Conservation (phyloP, 169 alveolate genomes). For the Theileria sp. region DNA sequence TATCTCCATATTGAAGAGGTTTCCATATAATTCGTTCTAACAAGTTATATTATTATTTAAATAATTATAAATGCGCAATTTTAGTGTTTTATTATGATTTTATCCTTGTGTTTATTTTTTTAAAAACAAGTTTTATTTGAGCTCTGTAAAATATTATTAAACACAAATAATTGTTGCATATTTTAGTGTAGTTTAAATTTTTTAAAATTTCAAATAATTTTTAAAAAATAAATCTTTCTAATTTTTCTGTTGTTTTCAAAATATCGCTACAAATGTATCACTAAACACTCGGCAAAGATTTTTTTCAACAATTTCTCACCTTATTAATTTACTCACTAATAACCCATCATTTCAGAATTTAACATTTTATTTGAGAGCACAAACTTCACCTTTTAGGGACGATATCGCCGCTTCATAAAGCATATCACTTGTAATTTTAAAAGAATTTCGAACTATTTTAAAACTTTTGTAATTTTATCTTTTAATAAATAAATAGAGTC, state of each 20-base stretch:
- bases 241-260: background rate
- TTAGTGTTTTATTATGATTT: background rate
- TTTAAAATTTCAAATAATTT: background rate
- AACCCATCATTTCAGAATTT: background rate
- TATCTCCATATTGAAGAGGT: background rate
- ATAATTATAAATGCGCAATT: conserved; percentile 9
- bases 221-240: background rate
- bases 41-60: background rate
- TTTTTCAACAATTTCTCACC: background rate
- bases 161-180: background rate
- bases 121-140: background rate
- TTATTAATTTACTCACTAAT: background rate
- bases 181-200: background rate
- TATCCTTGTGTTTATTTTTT: background rate
- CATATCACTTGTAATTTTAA: background rate
- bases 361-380: background rate
- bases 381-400: background rate
- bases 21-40: background rate
- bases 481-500: too few relatives aligned
- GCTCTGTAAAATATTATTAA: background rate
- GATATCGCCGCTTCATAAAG: background rate
- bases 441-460: background rate
- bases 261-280: background rate
- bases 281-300: background rate
- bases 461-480: background rate